phyloP scores from a whole-genome alignment of 805 yeast species.

The Jamesozyma lodderae region DNA sequence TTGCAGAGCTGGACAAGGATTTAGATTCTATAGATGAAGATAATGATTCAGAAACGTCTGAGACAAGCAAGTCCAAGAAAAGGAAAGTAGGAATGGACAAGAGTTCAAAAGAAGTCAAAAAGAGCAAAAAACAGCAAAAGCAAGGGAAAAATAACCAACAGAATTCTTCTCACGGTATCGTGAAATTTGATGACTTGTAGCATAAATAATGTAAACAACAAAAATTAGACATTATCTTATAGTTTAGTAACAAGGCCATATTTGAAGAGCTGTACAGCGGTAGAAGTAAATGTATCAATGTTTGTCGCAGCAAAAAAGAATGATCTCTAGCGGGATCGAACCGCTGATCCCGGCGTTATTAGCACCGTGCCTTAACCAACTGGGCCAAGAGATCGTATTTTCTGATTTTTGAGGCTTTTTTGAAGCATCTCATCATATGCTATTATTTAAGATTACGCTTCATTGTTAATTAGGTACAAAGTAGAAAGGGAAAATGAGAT shows the following conservation, averaged over 20 bases:
- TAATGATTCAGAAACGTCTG: slow-evolving; percentile 5
- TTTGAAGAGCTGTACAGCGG: too few species aligned
- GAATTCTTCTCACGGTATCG: slow-evolving; percentile 54
- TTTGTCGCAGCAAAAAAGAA: slow-evolving; percentile 10
- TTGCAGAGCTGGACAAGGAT: slow-evolving; percentile 27
- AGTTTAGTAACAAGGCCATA: too few species aligned
- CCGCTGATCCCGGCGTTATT: slow-evolving; percentile 32
- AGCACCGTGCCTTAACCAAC: slow-evolving; percentile 32
- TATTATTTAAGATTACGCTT: too few species aligned
- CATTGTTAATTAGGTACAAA: too few species aligned
- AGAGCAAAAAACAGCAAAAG: slow-evolving; percentile 28
- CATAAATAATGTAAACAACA: neutral
- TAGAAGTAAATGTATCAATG: too few species aligned
- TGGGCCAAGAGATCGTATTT: slow-evolving; percentile 28
- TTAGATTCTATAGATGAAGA: slow-evolving; percentile 9
- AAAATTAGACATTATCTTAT: too few species aligned
- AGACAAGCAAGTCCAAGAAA: slow-evolving; percentile 4
- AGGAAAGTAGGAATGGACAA: slow-evolving; percentile 2
- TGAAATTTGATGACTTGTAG: slow-evolving; percentile 52
- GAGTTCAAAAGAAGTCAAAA: slow-evolving; percentile 15
- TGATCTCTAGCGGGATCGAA: slow-evolving; percentile 32
- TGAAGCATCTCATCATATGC: too few species aligned
- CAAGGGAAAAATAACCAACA: slow-evolving; percentile 37
- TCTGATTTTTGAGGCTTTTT: neutral
- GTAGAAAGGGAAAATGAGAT: too few species aligned